Base-by-base conservation (phyloP, 2,329 filamentous ascomycete species). In the Epicoccum sorghinum region DNA sequence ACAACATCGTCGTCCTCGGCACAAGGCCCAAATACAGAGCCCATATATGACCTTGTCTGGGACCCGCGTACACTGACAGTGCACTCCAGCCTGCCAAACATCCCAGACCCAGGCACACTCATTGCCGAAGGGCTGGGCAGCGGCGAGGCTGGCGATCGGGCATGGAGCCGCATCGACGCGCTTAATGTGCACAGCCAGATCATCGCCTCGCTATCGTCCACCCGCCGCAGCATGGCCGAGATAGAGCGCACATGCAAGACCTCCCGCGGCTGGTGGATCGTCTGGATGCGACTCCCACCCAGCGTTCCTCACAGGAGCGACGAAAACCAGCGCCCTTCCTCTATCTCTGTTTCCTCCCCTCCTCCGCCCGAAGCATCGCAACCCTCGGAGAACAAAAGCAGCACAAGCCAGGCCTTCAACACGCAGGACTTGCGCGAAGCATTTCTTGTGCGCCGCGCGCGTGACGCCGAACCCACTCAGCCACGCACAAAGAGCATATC, bases 191-290 rank as follows among this genome's bases (percentile, higher is more conserved):
- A 88, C 67, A 79, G 79, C 7, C 83, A 85, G 50, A 80, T 88
- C 36, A 71, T 88, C 24, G 80, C 80, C 52, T 86, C 82, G 0
- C 77, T 85, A 45, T 68, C 72, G n/a, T 78, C 79, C 52, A 85
- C 84, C 1, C 77, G 80, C 2, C 71, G 65, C 23, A 60, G 57
- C 3, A 47, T 61, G 6, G 57, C 53, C 6, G 84, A 87, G 57
- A 75, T 83, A 6, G 86, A 88, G 63, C 78, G 83, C 29, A 87
- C 83, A 1, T 83, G 82, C 69, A 88, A 87, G 70, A 87, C 85
- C 0, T 80, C 74, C 38, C 79, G 85, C n/a, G 83, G 83, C 6
- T 88, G 85, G 85, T 88, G 86, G 86, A 79, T 88, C 2, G 81
- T 87, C 22, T 88, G 86, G 85, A 81, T 87, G 70, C 79, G 83